Evolutionary conservation across 208 protist genomes (phyloP).

Genomic region (Lotmaria passim): DNA sequence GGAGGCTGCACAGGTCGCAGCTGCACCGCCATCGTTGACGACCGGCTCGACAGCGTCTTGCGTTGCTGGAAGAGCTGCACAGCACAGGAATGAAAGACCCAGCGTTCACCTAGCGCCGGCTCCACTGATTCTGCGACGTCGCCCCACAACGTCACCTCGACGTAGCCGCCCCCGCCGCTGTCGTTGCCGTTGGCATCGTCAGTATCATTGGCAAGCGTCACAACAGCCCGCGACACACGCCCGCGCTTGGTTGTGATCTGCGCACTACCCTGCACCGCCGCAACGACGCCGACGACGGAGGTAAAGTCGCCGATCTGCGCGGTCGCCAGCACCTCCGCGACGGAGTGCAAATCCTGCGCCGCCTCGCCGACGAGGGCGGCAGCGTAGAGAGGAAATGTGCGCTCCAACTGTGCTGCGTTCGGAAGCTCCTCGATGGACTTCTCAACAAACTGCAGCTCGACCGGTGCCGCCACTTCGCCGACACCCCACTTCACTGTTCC

Average conservation of each 20-base stretch:
- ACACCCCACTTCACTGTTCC: slow-evolving; percentile 42
- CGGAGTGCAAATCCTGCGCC: slow-evolving; percentile 24
- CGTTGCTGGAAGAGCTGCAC: slow-evolving; percentile 66
- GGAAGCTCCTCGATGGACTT: slow-evolving; percentile 35
- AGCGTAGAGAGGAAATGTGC: slow-evolving; percentile 42
- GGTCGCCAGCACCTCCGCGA: slow-evolving; percentile 38
- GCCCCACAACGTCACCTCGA: slow-evolving; percentile 82
- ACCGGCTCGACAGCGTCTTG: slow-evolving; percentile 50
- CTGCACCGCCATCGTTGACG: slow-evolving; percentile 38
- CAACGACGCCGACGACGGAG: slow-evolving; percentile 53
- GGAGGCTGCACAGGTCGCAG: not conserved
- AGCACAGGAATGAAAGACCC: slow-evolving; percentile 55
- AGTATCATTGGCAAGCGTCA: slow-evolving; percentile 47
- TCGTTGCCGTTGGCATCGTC: not conserved
- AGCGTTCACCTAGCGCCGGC: slow-evolving; percentile 47
- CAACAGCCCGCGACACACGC: slow-evolving; percentile 45
- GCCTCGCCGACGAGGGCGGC: slow-evolving; percentile 42
- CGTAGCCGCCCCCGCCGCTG: not conserved
- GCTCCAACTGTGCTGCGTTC: not conserved
- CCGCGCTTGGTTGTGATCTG: slow-evolving; percentile 67
- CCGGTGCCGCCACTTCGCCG: slow-evolving; percentile 33
- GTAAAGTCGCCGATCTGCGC: slow-evolving; percentile 53
- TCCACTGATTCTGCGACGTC: slow-evolving; percentile 43
- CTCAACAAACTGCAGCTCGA: slow-evolving; percentile 54
- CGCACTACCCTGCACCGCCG: slow-evolving; percentile 13